phyloP scores from a whole-genome alignment of 2,329 filamentous ascomycete species.

The Exophiala aquamarina region DNA sequence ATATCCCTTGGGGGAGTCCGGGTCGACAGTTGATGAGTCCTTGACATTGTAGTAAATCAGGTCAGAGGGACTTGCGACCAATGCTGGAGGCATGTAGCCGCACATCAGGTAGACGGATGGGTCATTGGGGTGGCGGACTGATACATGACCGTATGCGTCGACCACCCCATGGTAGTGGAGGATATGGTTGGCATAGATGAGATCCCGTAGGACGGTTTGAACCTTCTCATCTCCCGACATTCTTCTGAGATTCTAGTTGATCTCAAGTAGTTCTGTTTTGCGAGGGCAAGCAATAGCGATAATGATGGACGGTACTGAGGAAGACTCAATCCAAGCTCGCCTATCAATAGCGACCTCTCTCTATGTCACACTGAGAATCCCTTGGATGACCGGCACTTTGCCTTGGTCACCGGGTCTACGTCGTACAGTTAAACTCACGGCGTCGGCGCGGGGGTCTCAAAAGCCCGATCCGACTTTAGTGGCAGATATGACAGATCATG shows the following conservation, averaged over 20 bases:
- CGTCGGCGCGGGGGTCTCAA: too few species aligned
- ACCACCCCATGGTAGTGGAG: slow-evolving; percentile 52
- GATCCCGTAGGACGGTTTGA: slow-evolving; percentile 15
- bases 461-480: too few species aligned
- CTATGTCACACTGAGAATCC: too few species aligned
- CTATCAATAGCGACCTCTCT: too few species aligned
- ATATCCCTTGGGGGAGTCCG: slow-evolving; percentile 41
- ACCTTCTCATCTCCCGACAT: slow-evolving; percentile 3
- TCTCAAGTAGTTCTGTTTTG: too few species aligned
- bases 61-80: slow-evolving; percentile 45
- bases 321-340: too few species aligned
- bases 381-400: too few species aligned
- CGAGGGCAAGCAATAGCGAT: neutral
- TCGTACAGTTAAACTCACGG: too few species aligned
- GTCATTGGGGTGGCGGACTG: slow-evolving; percentile 51
- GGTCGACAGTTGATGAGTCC: slow-evolving; percentile 44
- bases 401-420: too few species aligned
- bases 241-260: too few species aligned
- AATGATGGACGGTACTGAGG: neutral
- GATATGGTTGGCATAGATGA: slow-evolving; percentile 37
- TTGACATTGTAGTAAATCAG: slow-evolving; percentile 49
- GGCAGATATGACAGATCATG: too few species aligned
- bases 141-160: slow-evolving; percentile 60
- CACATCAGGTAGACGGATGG: slow-evolving; percentile 51
- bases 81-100: slow-evolving; percentile 47